These are phyloP conservation scores for Colletotrichum navitas DNA, from an alignment of 2,329 filamentous ascomycete genomes.

Conservation along the genomic window DNA sequence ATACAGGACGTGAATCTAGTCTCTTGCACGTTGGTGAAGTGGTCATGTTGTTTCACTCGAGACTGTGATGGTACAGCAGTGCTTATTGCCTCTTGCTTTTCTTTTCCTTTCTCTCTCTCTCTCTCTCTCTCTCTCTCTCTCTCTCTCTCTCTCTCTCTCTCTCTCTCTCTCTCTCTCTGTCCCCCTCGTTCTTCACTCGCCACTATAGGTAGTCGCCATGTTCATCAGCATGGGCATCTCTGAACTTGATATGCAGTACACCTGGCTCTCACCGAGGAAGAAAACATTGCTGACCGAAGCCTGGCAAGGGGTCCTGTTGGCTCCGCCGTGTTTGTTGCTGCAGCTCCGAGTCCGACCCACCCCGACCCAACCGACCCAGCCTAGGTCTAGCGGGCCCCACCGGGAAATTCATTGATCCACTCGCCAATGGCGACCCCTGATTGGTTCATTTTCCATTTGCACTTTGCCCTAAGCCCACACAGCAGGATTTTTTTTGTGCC, in stretches of 20 bases:
- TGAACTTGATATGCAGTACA: neutral
- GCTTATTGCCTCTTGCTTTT: too few relatives aligned
- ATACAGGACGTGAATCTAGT: slow-evolving; percentile 10
- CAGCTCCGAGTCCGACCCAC: slow-evolving; percentile 1
- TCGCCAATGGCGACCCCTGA: neutral
- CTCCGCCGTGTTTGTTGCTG: neutral
- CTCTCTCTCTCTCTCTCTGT: too few relatives aligned
- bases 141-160: too few relatives aligned
- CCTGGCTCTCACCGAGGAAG: neutral
- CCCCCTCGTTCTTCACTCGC: neutral
- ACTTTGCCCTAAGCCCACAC: slow-evolving; percentile 27
- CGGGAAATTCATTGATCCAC: slow-evolving; percentile 5
- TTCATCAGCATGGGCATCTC: neutral
- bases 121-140: too few relatives aligned
- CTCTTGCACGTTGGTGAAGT: neutral
- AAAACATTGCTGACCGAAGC: neutral
- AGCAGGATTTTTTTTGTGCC: slow-evolving; percentile 30
- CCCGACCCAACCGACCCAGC: neutral
- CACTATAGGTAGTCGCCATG: neutral
- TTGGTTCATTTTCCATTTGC: neutral
- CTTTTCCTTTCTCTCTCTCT: too few relatives aligned
- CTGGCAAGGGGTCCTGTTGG: neutral
- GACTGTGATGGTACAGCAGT: neutral
- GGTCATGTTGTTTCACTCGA: too few relatives aligned
- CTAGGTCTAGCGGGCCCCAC: neutral